Percentiles rank a stretch among this genome's conserved stretches.
phyloP scores from a whole-genome alignment of 345 rosid genomes.

The Litchi chinensis region DNA sequence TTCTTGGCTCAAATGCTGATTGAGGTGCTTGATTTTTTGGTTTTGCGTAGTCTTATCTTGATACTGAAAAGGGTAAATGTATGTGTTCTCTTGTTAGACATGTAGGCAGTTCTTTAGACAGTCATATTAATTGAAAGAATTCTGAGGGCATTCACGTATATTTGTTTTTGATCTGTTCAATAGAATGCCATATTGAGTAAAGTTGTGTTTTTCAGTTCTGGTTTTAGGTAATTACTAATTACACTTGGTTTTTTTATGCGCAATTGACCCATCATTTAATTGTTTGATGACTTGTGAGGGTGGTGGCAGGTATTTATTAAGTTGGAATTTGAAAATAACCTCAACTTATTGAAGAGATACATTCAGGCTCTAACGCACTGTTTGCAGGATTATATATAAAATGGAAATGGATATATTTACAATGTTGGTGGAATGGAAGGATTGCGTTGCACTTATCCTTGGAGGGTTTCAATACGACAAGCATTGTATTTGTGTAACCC shows the following conservation, averaged over 20 bases:
- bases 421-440: too few relatives aligned
- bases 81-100: conserved; percentile 3
- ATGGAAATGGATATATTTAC: too few relatives aligned
- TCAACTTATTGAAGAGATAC: too few relatives aligned
- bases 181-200: not conserved
- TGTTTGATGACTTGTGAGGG: not conserved
- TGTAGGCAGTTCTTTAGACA: conserved; percentile 12
- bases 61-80: not conserved
- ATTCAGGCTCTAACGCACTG: too few relatives aligned
- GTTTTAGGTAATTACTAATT: not conserved
- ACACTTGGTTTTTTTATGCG: not conserved
- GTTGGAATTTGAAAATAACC: not conserved
- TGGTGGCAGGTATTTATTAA: not conserved
- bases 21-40: conserved; percentile 16
- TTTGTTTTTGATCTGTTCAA: not conserved
- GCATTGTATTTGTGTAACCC: too few relatives aligned
- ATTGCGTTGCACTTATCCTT: too few relatives aligned
- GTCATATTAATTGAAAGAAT: conserved; percentile 14
- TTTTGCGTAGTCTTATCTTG: not conserved
- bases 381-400: too few relatives aligned
- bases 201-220: too few relatives aligned
- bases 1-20: conserved; percentile 63
- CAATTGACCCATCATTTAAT: not conserved
- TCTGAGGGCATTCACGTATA: not conserved
- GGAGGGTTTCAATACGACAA: too few relatives aligned